Percentiles rank a stretch among this genome's conserved stretches.
phyloP scores from a whole-genome alignment of 306 rosid genomes.

The Cucurbita moschata region DNA sequence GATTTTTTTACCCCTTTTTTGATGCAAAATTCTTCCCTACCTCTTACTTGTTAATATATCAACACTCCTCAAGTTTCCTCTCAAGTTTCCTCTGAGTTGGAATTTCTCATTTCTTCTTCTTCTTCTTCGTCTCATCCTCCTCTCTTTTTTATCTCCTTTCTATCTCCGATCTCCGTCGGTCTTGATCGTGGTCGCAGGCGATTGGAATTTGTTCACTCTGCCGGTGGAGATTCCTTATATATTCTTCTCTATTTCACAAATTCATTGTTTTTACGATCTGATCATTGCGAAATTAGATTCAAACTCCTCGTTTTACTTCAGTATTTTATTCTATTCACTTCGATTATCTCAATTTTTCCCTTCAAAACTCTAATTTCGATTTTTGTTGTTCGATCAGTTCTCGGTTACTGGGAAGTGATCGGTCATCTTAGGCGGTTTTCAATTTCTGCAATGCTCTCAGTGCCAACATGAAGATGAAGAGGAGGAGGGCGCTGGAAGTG shows the following conservation, averaged over 20 bases:
- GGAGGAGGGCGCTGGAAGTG: slow-evolving; percentile 96
- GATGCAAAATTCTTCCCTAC: not conserved
- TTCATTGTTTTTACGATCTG: slow-evolving; percentile 19
- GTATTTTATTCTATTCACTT: slow-evolving; percentile 12
- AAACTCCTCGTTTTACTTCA: slow-evolving; percentile 17
- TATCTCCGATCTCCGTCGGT: slow-evolving; percentile 21
- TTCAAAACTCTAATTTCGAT: slow-evolving; percentile 2
- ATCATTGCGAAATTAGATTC: slow-evolving; percentile 9
- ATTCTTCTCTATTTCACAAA: not conserved
- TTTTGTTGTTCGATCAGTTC: slow-evolving; percentile 32
- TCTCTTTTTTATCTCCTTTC: slow-evolving; percentile 1
- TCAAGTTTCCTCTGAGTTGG: slow-evolving; percentile 24
- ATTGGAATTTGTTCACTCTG: not conserved
- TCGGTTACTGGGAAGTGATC: slow-evolving; percentile 34
- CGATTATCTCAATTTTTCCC: not conserved
- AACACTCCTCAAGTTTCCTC: slow-evolving; percentile 12
- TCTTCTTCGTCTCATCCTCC: not conserved
- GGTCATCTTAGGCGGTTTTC: slow-evolving; percentile 8
- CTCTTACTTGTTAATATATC: not conserved
- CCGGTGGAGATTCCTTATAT: slow-evolving; percentile 6
- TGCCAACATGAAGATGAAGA: slow-evolving; percentile 73
- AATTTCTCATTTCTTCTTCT: slow-evolving; percentile 23
- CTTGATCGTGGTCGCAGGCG: slow-evolving; percentile 5
- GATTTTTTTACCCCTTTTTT: not conserved
- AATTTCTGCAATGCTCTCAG: slow-evolving; percentile 58